Conservation (phyloP, 2,329 filamentous ascomycete species). For the Penicillium sp. region DNA sequence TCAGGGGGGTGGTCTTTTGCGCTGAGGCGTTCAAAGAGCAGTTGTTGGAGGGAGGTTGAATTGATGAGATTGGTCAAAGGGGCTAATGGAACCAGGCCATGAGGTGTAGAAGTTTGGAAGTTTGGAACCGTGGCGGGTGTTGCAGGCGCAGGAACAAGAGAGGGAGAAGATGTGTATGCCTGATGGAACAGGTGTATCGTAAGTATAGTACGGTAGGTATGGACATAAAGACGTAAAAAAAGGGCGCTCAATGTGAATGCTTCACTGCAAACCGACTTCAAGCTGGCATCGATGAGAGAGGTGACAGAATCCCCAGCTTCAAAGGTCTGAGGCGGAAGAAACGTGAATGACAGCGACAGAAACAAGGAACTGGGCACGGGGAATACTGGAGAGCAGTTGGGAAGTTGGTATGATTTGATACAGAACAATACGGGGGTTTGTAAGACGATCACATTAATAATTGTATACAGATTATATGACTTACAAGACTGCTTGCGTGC, state of each 20-base stretch:
- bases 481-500: neutral
- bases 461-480: neutral
- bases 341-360: conserved; percentile 1
- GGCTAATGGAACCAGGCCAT: conserved; percentile 19
- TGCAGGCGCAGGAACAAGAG: conserved; percentile 16
- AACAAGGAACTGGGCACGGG: conserved; percentile 14
- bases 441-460: neutral
- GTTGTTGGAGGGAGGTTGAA: conserved; percentile 29
- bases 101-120: conserved; percentile 11
- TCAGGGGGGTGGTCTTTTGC: conserved; percentile 21
- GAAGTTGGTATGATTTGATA: neutral
- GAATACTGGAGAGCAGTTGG: conserved; percentile 1
- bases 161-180: neutral
- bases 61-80: conserved; percentile 22
- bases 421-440: neutral
- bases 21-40: conserved; percentile 35
- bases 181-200: neutral
- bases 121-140: conserved; percentile 22
- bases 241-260: neutral
- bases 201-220: neutral
- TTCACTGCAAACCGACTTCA: neutral
- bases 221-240: neutral
- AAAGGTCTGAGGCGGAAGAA: neutral
- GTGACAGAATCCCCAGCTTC: neutral
- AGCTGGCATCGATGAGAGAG: neutral